A percentile compares a stretch with the other conserved stretches of the same genome.
Evolutionary conservation across 306 rosid genomes (phyloP).

Genomic region (Fragaria nilgerrensis): DNA sequence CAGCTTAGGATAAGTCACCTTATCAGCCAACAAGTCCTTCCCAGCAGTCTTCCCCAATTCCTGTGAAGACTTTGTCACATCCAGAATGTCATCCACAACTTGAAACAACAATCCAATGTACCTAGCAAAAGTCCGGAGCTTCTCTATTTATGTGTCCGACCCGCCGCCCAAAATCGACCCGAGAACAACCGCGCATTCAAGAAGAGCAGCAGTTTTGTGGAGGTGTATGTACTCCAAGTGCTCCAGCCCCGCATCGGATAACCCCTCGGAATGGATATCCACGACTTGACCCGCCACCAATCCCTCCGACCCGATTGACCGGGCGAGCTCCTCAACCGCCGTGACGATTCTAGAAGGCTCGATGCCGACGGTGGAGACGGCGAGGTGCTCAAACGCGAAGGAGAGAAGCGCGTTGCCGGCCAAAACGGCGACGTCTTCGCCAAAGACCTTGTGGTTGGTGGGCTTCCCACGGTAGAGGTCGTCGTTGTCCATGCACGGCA

Average conservation of each 20-base stretch:
- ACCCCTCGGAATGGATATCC: slow-evolving; percentile 53
- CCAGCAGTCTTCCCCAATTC: slow-evolving; percentile 87
- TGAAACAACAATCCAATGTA: slow-evolving; percentile 67
- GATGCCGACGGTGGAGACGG: slow-evolving; percentile 37
- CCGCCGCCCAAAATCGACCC: slow-evolving; percentile 77
- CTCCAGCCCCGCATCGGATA: slow-evolving; percentile 43
- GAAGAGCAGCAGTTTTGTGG: slow-evolving; percentile 67
- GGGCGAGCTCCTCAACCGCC: slow-evolving; percentile 52
- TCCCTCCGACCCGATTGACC: slow-evolving; percentile 60
- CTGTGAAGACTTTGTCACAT: slow-evolving; percentile 65
- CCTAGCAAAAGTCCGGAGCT: slow-evolving; percentile 55
- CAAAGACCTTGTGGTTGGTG: slow-evolving; percentile 66
- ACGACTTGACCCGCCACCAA: slow-evolving; percentile 74
- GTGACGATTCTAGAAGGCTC: slow-evolving; percentile 38
- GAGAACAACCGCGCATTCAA: slow-evolving; percentile 60
- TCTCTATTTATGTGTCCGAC: slow-evolving; percentile 44
- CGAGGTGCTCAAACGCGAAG: slow-evolving; percentile 62
- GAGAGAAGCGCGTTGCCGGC: slow-evolving; percentile 76
- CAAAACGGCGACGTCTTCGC: slow-evolving; percentile 69
- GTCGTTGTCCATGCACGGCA: slow-evolving; percentile 84
- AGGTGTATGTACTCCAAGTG: slow-evolving; percentile 60
- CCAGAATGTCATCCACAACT: slow-evolving; percentile 84
- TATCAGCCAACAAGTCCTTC: slow-evolving; percentile 73
- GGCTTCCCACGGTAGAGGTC: slow-evolving; percentile 78
- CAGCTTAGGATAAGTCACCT: slow-evolving; percentile 70